Base-by-base conservation (phyloP, 441 rosid species). In the Adansonia gregorii region DNA sequence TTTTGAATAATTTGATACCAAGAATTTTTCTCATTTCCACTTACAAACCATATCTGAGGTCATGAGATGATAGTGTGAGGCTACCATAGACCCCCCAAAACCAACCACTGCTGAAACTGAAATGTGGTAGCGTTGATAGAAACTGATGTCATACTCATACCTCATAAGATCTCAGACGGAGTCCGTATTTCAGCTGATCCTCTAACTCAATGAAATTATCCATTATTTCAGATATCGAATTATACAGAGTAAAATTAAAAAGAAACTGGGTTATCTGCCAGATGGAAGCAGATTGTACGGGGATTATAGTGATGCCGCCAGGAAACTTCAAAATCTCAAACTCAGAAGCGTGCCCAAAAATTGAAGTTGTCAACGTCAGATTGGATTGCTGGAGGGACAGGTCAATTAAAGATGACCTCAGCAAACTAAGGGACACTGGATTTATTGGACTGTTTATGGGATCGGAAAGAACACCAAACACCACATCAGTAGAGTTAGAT, bases 271-370 rank as follows among this genome's bases (percentile, higher is more conserved):
- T 78, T 61, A 75, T 64, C 80, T 86, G 89, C 88, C 86, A 85
- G 72, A 86, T 74, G 35, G 87, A 86, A 80, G 79, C 81, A 75
- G 84, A 61, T 39, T 83, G 86, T 71, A 67, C 48, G 0, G 95
- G 97, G 78, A 85, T 82, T 54, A 92, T 78, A 65, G 97, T 88
- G 39, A 95, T 79, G 39, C 98, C 99, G 51, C 90, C 92, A 1
- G 94, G 94, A 83, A 92, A 88, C 84, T 88, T 89, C 82, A 92
- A 80, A 83, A 91, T 88, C 86, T 95, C 90, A 82, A 92, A 90
- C 17, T 60, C 51, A 76, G 85, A 80, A 66, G 93, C 85, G 82
- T 85, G 83, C 72, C 95, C 97, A 63, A 93, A 92, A 68, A 79
- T 67, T 49, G 93, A 72, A 65, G 82, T 81, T 24, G 87, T 90